Evolutionary conservation across 768 basidiomycete genomes (phyloP), one percentile per base, ranked within the genome.

Genomic region (Naematelia aurantialba): DNA sequence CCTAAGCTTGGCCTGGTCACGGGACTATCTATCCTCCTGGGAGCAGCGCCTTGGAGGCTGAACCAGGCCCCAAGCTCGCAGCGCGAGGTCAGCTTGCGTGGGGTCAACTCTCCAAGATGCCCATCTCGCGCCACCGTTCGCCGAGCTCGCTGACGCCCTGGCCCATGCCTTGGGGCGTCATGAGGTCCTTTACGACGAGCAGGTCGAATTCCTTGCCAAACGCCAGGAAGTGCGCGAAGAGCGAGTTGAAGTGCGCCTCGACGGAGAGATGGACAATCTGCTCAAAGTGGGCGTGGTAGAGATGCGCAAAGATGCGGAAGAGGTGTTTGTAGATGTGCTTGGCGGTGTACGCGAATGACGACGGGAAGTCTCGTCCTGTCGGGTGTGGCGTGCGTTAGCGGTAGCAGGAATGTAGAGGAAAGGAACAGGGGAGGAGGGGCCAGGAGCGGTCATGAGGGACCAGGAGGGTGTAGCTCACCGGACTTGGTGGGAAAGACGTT

Each of bases 261-360:
- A 88, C 86, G 42, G 90, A 89, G 24, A 98, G 84, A 72, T 98
- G 91, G 22, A 98, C 84, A 72, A 97, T 88, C 30, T 78, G 72
- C 1, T 82, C 81, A 74, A 92, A 98, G 73, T 98, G 94, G 8
- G 90, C 89, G 75, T 97, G 88, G 76, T 97, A 98, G 68, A 98
- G 85, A 80, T 98, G 94, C 10, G 94, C 93, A 73, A 97, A 97
- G 65, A 98, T 89, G 49, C 94, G 89, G 56, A 98, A 84, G 31
- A 98, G 89, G 72, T 97, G 93, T 29, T 92, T 89, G 79, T 97
- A 98, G 70, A 98, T 87, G 76, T 93, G 91, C 62, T 91, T 91
- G 67, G 80, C 80, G 12, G 91, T 92, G 10, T 87, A 84, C 1
- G 94, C 91, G 81, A 98, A 98, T 52, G 83, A 84, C 44, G 83